Conservation (phyloP, 1,284 basidiomycete species). For the Quambalaria eucalypti region DNA sequence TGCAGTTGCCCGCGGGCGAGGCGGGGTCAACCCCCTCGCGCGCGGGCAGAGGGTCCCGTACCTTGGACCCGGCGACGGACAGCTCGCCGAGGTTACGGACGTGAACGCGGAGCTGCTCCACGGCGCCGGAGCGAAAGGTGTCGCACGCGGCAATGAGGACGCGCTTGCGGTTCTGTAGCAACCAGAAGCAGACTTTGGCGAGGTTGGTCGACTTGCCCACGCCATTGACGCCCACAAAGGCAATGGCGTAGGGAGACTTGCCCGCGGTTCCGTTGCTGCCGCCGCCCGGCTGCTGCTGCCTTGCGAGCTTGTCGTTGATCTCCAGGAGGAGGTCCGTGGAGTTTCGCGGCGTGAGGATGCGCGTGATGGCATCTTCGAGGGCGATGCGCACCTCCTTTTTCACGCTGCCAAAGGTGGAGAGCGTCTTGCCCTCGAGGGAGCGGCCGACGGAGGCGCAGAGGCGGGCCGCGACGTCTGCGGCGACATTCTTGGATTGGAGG, state of each 20-base stretch:
- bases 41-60: slow-evolving; percentile 4
- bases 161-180: slow-evolving; percentile 83
- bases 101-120: slow-evolving; percentile 93
- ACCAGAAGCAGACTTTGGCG: slow-evolving; percentile 97
- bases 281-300: slow-evolving; percentile 13
- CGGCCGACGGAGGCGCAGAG: slow-evolving; percentile 87
- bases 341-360: slow-evolving; percentile 89
- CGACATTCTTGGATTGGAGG: slow-evolving; percentile 97
- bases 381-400: slow-evolving; percentile 75
- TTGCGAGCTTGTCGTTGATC: slow-evolving; percentile 49
- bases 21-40: neutral
- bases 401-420: slow-evolving; percentile 51
- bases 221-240: slow-evolving; percentile 98
- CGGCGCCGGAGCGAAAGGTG: slow-evolving; percentile 94
- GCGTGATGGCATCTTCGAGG: slow-evolving; percentile 75
- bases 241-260: slow-evolving; percentile 68
- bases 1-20: no score
- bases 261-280: slow-evolving; percentile 57
- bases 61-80: slow-evolving; percentile 24
- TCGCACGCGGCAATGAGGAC: slow-evolving; percentile 98
- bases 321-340: slow-evolving; percentile 84
- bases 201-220: slow-evolving; percentile 98
- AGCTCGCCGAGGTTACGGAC: slow-evolving; percentile 88
- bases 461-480: slow-evolving; percentile 85
- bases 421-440: slow-evolving; percentile 68